A percentile compares a stretch with the other conserved stretches of the same genome.
Conservation (phyloP, 768 basidiomycete genomes). For the Podaxis pistillaris region DNA sequence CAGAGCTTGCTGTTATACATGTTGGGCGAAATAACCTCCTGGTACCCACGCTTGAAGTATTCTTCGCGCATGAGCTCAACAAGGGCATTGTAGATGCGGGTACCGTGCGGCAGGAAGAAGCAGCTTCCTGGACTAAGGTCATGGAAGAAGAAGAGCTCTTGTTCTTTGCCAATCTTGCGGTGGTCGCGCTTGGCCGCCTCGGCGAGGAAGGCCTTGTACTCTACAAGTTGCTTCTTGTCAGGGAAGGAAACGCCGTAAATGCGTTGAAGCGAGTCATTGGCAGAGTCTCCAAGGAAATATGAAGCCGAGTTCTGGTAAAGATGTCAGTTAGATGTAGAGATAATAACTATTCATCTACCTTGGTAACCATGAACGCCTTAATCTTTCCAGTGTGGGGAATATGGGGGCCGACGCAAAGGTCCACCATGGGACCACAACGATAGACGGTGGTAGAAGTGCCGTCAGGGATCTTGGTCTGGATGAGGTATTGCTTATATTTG, state of each 20-base stretch:
- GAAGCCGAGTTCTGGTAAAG: constrained; percentile 86
- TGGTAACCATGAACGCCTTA: constrained; percentile 96
- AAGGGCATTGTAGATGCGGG: constrained; percentile 93
- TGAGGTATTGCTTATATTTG: constrained; percentile 96
- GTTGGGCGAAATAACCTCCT: constrained; percentile 98
- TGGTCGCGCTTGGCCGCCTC: constrained; percentile 99
- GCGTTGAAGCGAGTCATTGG: constrained; percentile 92
- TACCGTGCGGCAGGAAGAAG: constrained; percentile 97
- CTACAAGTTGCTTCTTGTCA: constrained; percentile 90
- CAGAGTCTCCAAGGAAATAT: constrained; percentile 93
- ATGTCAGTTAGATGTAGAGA: background rate
- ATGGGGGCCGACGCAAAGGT: constrained; percentile 95
- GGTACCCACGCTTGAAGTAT: constrained; percentile 94
- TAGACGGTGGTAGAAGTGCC: constrained; percentile 97
- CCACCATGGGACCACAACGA: constrained; percentile 97
- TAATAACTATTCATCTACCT: constrained; percentile 44
- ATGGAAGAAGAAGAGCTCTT: constrained; percentile 99
- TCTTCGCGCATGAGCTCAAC: constrained; percentile 92
- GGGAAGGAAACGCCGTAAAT: constrained; percentile 99
- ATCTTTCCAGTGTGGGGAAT: constrained; percentile 98
- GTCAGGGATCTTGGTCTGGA: constrained; percentile 93
- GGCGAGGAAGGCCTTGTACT: constrained; percentile 93
- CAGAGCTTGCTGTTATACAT: constrained; percentile 96
- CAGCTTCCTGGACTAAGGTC: constrained; percentile 93
- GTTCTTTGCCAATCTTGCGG: constrained; percentile 94